Percentiles rank a stretch among this genome's conserved stretches.
phyloP scores from a whole-genome alignment of 441 rosid genomes.

The Breynia disticha region DNA sequence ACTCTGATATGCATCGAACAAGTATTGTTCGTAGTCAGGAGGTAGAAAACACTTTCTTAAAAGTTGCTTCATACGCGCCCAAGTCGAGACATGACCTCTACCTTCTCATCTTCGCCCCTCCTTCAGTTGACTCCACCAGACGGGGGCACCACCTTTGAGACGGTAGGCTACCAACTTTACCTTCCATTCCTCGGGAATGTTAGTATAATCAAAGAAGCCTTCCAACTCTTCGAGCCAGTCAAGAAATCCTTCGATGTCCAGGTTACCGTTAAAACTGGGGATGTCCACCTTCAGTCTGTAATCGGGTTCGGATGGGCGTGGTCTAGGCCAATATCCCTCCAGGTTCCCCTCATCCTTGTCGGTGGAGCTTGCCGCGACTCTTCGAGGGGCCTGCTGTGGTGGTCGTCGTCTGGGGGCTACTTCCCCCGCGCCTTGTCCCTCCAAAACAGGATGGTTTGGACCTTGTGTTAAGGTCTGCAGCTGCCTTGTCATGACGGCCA shows the following conservation, averaged over 20 bases:
- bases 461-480: no score
- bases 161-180: constrained; percentile 1
- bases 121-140: constrained; percentile 4
- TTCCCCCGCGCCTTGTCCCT: no score
- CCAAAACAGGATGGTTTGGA: no score
- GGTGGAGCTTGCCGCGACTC: no score
- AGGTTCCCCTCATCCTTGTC: neutral
- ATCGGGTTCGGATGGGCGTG: no score
- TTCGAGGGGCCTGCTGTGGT: no score
- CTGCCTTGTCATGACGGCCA: no score
- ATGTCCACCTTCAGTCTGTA: no score
- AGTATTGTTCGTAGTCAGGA: neutral
- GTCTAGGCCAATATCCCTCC: neutral
- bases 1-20: neutral
- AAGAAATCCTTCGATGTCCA: constrained; percentile 7
- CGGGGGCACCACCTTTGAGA: constrained; percentile 3
- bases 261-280: constrained; percentile 4
- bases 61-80: neutral
- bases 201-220: neutral
- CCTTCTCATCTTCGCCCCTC: neutral
- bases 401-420: no score
- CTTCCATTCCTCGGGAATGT: neutral
- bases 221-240: constrained; percentile 8
- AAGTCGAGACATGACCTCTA: neutral
- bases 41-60: neutral